Percentiles rank a stretch among this genome's conserved stretches.
Conservation (phyloP, 768 basidiomycete genomes). For the Hypholoma fasciculare region DNA sequence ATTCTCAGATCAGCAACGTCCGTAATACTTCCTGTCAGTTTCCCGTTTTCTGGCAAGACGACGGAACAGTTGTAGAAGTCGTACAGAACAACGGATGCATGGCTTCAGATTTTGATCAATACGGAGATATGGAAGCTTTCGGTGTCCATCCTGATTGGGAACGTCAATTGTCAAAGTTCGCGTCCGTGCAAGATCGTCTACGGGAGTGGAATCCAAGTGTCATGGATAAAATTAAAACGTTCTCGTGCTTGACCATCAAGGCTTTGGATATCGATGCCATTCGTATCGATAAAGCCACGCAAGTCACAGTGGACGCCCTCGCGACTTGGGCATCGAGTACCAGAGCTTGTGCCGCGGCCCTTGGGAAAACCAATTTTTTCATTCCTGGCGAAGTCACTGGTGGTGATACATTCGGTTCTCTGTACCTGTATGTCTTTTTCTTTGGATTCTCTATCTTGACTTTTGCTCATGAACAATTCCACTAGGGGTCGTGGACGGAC, state of each 20-base stretch:
- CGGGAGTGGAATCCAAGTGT: slow-evolving; percentile 88
- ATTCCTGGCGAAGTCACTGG: slow-evolving; percentile 95
- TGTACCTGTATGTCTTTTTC: slow-evolving; percentile 67
- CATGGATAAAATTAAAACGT: slow-evolving; percentile 72
- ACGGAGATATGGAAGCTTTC: slow-evolving; percentile 96
- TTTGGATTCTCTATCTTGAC: not conserved
- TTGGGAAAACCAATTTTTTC: slow-evolving; percentile 86
- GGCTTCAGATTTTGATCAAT: slow-evolving; percentile 89
- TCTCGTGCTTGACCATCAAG: slow-evolving; percentile 85
- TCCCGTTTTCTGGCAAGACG: slow-evolving; percentile 80
- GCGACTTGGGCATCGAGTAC: slow-evolving; percentile 75
- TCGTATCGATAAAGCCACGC: slow-evolving; percentile 94
- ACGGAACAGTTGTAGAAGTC: slow-evolving; percentile 57
- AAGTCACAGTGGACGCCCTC: slow-evolving; percentile 83
- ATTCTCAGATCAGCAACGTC: slow-evolving; percentile 58
- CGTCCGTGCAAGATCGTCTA: slow-evolving; percentile 94
- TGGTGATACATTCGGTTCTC: slow-evolving; percentile 85
- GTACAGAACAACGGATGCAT: slow-evolving; percentile 71
- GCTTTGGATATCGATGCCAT: slow-evolving; percentile 92
- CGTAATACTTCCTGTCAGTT: slow-evolving; percentile 75
- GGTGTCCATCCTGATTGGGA: slow-evolving; percentile 95
- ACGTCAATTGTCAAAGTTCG: slow-evolving; percentile 93
- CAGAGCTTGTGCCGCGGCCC: slow-evolving; percentile 65
- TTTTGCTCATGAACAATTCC: not conserved
- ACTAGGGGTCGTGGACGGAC: slow-evolving; percentile 87